These are phyloP conservation scores for Dictyostelium capitatum DNA, from an alignment of 78 protist species.

Conservation along the genomic window DNA sequence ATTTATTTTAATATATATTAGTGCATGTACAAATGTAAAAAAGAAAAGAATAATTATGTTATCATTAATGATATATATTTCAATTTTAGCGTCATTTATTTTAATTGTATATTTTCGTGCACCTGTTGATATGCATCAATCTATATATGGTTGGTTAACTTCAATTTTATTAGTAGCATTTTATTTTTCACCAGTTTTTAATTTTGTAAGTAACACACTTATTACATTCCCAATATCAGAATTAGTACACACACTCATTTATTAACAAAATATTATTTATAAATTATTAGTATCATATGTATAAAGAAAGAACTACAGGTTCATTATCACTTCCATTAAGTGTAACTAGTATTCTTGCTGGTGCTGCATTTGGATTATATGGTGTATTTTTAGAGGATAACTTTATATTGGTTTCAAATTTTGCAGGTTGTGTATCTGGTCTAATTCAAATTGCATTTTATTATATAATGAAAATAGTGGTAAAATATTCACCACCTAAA, in stretches of 20 bases:
- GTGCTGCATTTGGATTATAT: conserved; percentile 14
- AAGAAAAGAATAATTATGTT: conserved; percentile 19
- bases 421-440: neutral
- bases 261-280: neutral
- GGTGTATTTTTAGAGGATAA: conserved; percentile 20
- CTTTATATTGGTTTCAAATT: conserved; percentile 14
- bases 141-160: conserved; percentile 26
- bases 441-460: neutral
- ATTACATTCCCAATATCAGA: too few relatives aligned
- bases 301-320: conserved; percentile 4
- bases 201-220: neutral
- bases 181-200: neutral
- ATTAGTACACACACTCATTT: too few relatives aligned
- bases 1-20: neutral
- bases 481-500: neutral
- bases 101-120: neutral
- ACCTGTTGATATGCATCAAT: neutral
- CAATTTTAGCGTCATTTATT: neutral
- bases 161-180: conserved; percentile 22
- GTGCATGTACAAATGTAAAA: neutral
- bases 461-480: conserved; percentile 3
- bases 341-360: neutral
- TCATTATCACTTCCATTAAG: neutral
- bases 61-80: neutral
- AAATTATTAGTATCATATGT: neutral